Evolutionary conservation across 805 yeast species (phyloP), one percentile per base, ranked within the genome.

Genomic region (Kodamaea sagamina): DNA sequence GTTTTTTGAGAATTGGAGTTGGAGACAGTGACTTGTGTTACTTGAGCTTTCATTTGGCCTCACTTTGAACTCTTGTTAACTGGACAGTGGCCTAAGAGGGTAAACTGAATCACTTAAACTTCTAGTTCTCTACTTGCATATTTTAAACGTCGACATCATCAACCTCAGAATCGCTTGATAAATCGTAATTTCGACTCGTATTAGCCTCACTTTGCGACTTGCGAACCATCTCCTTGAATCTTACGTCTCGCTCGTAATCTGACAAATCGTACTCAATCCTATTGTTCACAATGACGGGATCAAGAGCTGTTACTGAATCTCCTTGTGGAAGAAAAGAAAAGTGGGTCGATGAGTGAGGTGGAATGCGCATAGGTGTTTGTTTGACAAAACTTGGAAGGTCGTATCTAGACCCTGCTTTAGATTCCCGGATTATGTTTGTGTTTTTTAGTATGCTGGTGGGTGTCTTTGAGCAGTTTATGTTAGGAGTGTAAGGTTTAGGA

Each of bases 51-150:
- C n/a, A n/a, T n/a, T n/a, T n/a, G n/a, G n/a, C n/a, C n/a, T n/a
- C n/a, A n/a, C n/a, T n/a, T n/a, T n/a, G n/a, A n/a, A n/a, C n/a
- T n/a, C n/a, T n/a, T n/a, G n/a, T n/a, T n/a, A n/a, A n/a, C n/a
- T n/a, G n/a, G n/a, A n/a, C n/a, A n/a, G n/a, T n/a, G n/a, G n/a
- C n/a, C n/a, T n/a, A n/a, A n/a, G n/a, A n/a, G n/a, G n/a, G n/a
- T n/a, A n/a, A n/a, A n/a, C n/a, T n/a, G n/a, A n/a, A n/a, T n/a
- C n/a, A n/a, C n/a, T n/a, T n/a, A n/a, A n/a, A n/a, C n/a, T n/a
- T n/a, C n/a, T n/a, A n/a, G n/a, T n/a, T 82, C 84, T 5, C 84
- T 82, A 3, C 58, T 80, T 39, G 77, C 82, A 10, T 83, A 84
- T 6, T 49, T 6, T 22, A 22, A 9, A 79, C 16, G 32, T 47